Evolutionary conservation across 495 filamentous ascomycete genomes (phyloP).

Genomic region (Trichocladium antarcticum): DNA sequence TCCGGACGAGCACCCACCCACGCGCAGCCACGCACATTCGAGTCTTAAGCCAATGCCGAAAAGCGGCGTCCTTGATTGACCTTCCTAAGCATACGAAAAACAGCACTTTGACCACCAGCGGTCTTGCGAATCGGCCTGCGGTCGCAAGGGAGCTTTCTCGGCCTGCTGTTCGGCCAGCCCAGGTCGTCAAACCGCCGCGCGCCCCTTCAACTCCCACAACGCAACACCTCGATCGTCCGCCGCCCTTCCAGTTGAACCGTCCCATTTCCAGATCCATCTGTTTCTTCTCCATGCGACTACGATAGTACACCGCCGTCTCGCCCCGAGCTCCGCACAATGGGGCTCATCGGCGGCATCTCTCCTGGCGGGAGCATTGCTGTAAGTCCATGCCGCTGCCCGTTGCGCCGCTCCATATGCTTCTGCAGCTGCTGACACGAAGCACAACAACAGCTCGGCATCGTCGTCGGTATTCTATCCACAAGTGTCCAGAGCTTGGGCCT

Average conservation of each 20-base stretch:
- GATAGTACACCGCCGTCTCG: conserved; percentile 11
- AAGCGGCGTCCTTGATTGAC: conserved; percentile 1
- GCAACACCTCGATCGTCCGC: neutral
- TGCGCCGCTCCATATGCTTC: neutral
- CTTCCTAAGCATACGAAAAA: neutral
- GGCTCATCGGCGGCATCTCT: conserved; percentile 71
- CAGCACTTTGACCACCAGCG: neutral
- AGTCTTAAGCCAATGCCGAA: neutral
- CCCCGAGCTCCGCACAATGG: conserved; percentile 42
- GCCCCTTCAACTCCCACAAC: no score
- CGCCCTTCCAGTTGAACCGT: neutral
- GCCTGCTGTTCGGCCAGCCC: neutral
- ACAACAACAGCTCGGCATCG: conserved; percentile 63
- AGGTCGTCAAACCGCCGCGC: neutral
- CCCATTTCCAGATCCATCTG: neutral
- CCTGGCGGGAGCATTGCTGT: conserved; percentile 80
- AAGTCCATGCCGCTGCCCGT: conserved; percentile 26
- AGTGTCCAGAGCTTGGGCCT: conserved; percentile 89
- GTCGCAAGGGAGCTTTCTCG: neutral
- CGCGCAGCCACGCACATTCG: neutral
- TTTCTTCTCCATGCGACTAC: conserved; percentile 17
- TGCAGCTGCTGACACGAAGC: conserved; percentile 8
- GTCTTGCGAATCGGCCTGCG: neutral
- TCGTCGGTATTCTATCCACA: conserved; percentile 86
- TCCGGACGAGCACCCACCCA: neutral